These are phyloP conservation scores for Suhomyces taliae DNA, from an alignment of 1,139 yeast species.

Conservation along the genomic window DNA sequence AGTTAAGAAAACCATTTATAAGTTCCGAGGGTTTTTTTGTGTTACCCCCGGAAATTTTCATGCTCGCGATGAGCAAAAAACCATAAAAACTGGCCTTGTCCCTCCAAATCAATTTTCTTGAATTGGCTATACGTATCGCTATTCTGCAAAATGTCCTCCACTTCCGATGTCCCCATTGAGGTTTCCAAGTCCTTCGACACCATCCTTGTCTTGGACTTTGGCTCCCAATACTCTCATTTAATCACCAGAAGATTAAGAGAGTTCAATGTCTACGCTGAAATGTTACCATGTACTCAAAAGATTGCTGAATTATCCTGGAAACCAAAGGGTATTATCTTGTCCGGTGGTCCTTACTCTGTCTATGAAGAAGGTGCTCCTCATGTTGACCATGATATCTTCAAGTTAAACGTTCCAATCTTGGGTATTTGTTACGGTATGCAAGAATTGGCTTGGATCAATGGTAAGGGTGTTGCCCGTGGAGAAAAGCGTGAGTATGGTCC, in stretches of 20 bases:
- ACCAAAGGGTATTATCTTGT: conserved; percentile 93
- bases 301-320: conserved; percentile 88
- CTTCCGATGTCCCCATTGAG: conserved; percentile 45
- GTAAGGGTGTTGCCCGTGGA: conserved; percentile 93
- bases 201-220: conserved; percentile 94
- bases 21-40: neutral
- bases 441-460: conserved; percentile 97
- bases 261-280: conserved; percentile 96
- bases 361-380: conserved; percentile 96
- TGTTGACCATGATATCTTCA: conserved; percentile 91
- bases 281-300: conserved; percentile 98
- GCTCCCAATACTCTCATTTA: conserved; percentile 96
- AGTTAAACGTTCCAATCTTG: conserved; percentile 87
- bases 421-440: conserved; percentile 99
- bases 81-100: conserved; percentile 6
- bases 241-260: conserved; percentile 98
- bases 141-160: conserved; percentile 11
- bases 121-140: conserved; percentile 6
- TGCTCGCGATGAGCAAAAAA: conserved; percentile 11
- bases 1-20: too few species aligned
- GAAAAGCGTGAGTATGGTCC: conserved; percentile 99
- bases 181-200: conserved; percentile 92
- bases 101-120: neutral
- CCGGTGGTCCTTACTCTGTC: conserved; percentile 98
- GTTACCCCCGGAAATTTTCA: neutral